phyloP scores from a whole-genome alignment of 495 filamentous ascomycete genomes.

The Apodospora peruviana region DNA sequence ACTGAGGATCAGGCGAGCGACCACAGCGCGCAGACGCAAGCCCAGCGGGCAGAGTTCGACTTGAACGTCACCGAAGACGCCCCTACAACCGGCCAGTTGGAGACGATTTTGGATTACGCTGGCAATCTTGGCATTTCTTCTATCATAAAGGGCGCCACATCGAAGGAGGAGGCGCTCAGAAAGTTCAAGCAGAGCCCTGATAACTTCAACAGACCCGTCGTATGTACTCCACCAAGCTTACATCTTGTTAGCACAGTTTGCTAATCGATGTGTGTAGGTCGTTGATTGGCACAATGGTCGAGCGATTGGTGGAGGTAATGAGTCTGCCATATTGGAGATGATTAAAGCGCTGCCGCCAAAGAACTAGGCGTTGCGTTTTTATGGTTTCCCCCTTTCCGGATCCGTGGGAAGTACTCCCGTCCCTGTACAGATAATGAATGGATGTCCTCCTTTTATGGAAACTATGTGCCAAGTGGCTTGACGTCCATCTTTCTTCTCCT shows the following conservation, averaged over 20 bases:
- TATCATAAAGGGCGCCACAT: slow-evolving; percentile 65
- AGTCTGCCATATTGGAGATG: slow-evolving; percentile 82
- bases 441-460: not conserved
- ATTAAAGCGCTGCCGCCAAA: slow-evolving; percentile 53
- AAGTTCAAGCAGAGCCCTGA: slow-evolving; percentile 55
- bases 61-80: slow-evolving; percentile 75
- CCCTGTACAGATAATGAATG: slow-evolving; percentile 1
- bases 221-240: slow-evolving; percentile 28
- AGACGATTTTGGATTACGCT: slow-evolving; percentile 84
- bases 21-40: slow-evolving; percentile 44
- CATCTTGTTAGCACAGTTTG: not conserved
- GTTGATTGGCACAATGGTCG: slow-evolving; percentile 94
- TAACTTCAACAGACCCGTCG: slow-evolving; percentile 68
- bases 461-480: slow-evolving; percentile 3
- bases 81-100: slow-evolving; percentile 79
- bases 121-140: slow-evolving; percentile 47
- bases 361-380: slow-evolving; percentile 20
- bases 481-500: not conserved
- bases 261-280: slow-evolving; percentile 47
- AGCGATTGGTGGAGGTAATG: slow-evolving; percentile 66
- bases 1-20: slow-evolving; percentile 63
- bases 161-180: slow-evolving; percentile 69
- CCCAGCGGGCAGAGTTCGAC: slow-evolving; percentile 63
- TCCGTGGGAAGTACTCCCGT: slow-evolving; percentile 1
- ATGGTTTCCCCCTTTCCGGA: not conserved